phyloP scores from a whole-genome alignment of 371 early-diverging fungal species.

The Mortierella sp. region DNA sequence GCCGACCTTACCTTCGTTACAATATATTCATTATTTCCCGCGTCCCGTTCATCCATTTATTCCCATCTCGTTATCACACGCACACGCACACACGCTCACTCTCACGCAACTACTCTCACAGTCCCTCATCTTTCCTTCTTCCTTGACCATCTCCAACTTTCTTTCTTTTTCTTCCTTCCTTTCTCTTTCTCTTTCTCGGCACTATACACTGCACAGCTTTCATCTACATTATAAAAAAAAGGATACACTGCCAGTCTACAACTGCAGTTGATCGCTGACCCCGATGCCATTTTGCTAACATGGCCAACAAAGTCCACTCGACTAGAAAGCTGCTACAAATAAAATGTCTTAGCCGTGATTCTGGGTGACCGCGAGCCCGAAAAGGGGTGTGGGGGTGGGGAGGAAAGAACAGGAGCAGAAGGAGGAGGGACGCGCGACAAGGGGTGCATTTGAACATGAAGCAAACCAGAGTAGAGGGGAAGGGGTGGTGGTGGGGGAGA shows the following conservation, averaged over 20 bases:
- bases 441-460: conserved; percentile 3
- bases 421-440: neutral
- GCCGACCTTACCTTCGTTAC: too few species aligned
- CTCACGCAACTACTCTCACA: neutral
- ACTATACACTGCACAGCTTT: neutral
- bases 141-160: neutral
- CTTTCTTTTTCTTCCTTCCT: neutral
- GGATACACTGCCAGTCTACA: neutral
- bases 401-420: neutral
- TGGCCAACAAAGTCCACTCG: neutral
- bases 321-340: neutral
- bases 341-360: neutral
- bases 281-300: neutral
- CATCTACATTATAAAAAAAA: neutral
- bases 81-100: neutral
- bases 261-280: neutral
- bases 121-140: too few species aligned
- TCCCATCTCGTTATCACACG: neutral
- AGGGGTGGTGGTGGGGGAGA: neutral
- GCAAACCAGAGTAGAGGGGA: neutral
- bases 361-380: neutral
- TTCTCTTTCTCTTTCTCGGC: neutral
- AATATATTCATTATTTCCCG: too few species aligned
- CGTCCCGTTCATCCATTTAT: neutral
- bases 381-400: neutral